Base-by-base conservation (phyloP, 305 asterid species). In the Solanum aculeatissimum region DNA sequence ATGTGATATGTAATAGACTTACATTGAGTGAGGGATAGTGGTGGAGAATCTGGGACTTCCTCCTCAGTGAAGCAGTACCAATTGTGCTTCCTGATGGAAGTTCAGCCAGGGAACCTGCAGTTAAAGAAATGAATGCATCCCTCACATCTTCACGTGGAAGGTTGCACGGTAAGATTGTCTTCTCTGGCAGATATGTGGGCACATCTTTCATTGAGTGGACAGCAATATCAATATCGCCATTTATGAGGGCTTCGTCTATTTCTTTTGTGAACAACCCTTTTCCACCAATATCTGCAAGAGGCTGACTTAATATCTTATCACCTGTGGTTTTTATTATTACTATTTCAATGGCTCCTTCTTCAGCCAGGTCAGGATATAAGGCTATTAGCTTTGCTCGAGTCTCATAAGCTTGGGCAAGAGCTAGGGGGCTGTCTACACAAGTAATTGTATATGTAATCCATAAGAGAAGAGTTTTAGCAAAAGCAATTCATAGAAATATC, bases 141-240 rank as follows among this genome's bases (percentile, higher is more conserved):
- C 98, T 92, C 42, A 94, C 98, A 85, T 96, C 98, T 88, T 96
- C 99, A 83, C 99, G 92, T 10, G 97, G 96, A 71, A 96, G 98
- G 89, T 96, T 96, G 92, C 99, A 96, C 7, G 98, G 99, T 62
- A 96, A 82, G 71, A 94, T 92, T n/a, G 90, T 96, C 83, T 91
- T 91, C 6, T 92, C 91, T 1, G 99, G 99, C 75, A 96, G 92
- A 93, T 94, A 96, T 9, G 98, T 96, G 1, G 98, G 99, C 45
- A 96, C 98, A 85, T 96, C 98, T 89, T 96, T 96, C 99, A 96
- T 96, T 19, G 99, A 94, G 92, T 96, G 99, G 47, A 96, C 98
- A 84, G 99, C 98, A 79, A 94, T 96, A 86, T 94, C 98, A 58
- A 96, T 93, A 32, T 96, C 98, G 38, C 92, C 89, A 88, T 93